These are phyloP conservation scores for Lepraria neglecta DNA, from an alignment of 495 filamentous ascomycete species.

Conservation along the genomic window DNA sequence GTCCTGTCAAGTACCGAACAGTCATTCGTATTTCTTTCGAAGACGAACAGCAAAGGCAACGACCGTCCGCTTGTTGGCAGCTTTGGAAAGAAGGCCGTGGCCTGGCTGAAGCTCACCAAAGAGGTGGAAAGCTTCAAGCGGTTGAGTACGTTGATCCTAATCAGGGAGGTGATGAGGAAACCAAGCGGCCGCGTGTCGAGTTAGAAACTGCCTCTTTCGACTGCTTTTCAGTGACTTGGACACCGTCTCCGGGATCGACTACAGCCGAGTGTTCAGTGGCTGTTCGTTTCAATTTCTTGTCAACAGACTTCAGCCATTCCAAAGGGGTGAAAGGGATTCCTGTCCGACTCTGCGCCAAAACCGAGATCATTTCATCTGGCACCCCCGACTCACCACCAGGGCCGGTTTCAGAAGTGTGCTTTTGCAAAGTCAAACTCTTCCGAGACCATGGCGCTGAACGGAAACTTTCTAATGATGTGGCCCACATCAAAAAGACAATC, in stretches of 20 bases:
- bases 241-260: slow-evolving; percentile 52
- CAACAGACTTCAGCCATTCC: slow-evolving; percentile 96
- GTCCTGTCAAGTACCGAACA: slow-evolving; percentile 63
- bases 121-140: slow-evolving; percentile 79
- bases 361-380: slow-evolving; percentile 49
- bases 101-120: slow-evolving; percentile 79
- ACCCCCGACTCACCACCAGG: slow-evolving; percentile 37
- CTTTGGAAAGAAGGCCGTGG: slow-evolving; percentile 94
- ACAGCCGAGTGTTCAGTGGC: slow-evolving; percentile 69
- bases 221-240: slow-evolving; percentile 87
- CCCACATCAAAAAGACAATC: slow-evolving; percentile 87
- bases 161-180: slow-evolving; percentile 61
- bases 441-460: slow-evolving; percentile 93
- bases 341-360: slow-evolving; percentile 86
- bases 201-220: slow-evolving; percentile 82
- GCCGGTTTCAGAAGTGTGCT: slow-evolving; percentile 64
- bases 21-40: slow-evolving; percentile 90
- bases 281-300: slow-evolving; percentile 95
- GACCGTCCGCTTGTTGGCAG: slow-evolving; percentile 82
- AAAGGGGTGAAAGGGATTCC: slow-evolving; percentile 97
- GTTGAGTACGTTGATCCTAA: slow-evolving; percentile 86
- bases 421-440: slow-evolving; percentile 95
- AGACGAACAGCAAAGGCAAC: slow-evolving; percentile 79
- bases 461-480: slow-evolving; percentile 89
- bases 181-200: slow-evolving; percentile 66